These are phyloP conservation scores for Ogataea pignaliae DNA, from an alignment of 805 yeast genomes.

Conservation along the genomic window DNA sequence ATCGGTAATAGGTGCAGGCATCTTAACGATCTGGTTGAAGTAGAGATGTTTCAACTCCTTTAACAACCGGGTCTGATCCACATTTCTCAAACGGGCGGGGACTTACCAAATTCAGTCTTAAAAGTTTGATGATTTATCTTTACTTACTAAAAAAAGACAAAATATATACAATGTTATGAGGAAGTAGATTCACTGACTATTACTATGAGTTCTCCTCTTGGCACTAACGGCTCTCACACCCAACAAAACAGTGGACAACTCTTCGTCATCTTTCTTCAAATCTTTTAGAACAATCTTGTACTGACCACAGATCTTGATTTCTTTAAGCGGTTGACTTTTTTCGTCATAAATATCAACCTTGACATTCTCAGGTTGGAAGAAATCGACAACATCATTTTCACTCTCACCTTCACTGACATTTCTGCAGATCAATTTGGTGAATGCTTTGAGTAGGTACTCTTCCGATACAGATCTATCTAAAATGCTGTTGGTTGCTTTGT, in stretches of 20 bases:
- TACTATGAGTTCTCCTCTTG: too few relatives aligned
- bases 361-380: constrained; percentile 17
- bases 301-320: constrained; percentile 18
- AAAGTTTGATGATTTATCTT: too few relatives aligned
- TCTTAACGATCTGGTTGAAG: too few relatives aligned
- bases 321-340: constrained; percentile 10
- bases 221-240: constrained; percentile 11
- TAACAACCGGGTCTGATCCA: too few relatives aligned
- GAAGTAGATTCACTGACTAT: too few relatives aligned
- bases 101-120: too few relatives aligned
- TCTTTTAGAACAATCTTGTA: constrained; percentile 17
- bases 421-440: constrained; percentile 9
- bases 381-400: constrained; percentile 13
- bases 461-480: constrained; percentile 14
- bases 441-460: constrained; percentile 7
- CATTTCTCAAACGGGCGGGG: too few relatives aligned
- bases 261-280: constrained; percentile 15
- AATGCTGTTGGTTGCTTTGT: constrained; percentile 16
- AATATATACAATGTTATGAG: too few relatives aligned
- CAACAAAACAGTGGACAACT: constrained; percentile 11
- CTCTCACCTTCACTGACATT: constrained; percentile 10
- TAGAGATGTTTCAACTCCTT: too few relatives aligned
- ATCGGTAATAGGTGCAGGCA: too few relatives aligned
- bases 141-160: too few relatives aligned
- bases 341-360: constrained; percentile 13